Percentiles rank a stretch among this genome's conserved stretches.
Conservation (phyloP, 768 basidiomycete species). For the Paxillus ammoniavirescens region DNA sequence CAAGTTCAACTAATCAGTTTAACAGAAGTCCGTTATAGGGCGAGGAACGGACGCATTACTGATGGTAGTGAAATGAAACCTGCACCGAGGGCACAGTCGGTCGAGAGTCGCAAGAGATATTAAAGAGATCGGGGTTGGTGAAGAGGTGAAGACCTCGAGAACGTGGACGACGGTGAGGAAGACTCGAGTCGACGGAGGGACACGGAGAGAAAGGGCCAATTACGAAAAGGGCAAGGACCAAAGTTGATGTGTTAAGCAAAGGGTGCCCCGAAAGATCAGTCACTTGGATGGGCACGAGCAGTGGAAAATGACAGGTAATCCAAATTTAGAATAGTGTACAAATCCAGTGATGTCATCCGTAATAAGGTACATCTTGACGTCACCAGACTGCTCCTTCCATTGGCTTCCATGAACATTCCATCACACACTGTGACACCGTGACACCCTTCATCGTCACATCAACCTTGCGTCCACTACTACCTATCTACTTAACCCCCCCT, state of each 20-base stretch:
- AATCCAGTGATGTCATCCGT: slow-evolving; percentile 33
- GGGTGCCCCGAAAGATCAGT: slow-evolving; percentile 8
- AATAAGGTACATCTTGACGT: slow-evolving; percentile 28
- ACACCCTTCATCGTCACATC: neutral
- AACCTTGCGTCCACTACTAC: neutral
- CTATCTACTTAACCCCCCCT: too few relatives aligned
- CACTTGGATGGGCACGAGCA: neutral
- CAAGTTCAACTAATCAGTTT: slow-evolving; percentile 10
- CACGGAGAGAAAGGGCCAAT: too few relatives aligned
- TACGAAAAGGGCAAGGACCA: neutral
- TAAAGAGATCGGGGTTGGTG: slow-evolving; percentile 11
- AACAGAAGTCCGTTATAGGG: slow-evolving; percentile 18
- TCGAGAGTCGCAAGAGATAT: slow-evolving; percentile 2
- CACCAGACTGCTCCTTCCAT: slow-evolving; percentile 12
- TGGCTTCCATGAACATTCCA: slow-evolving; percentile 13
- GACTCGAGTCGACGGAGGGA: slow-evolving; percentile 9
- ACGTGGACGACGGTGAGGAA: slow-evolving; percentile 20
- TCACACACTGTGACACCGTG: too few relatives aligned
- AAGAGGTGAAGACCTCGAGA: slow-evolving; percentile 11
- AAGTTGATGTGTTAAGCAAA: neutral
- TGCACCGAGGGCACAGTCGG: neutral
- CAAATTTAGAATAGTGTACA: neutral
- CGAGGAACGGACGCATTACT: slow-evolving; percentile 15
- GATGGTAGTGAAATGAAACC: neutral
- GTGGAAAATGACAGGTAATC: neutral